Percentiles rank a stretch among this genome's conserved stretches.
Conservation (phyloP, 352 stramenopile genomes). For the Pythium dissotocum region DNA sequence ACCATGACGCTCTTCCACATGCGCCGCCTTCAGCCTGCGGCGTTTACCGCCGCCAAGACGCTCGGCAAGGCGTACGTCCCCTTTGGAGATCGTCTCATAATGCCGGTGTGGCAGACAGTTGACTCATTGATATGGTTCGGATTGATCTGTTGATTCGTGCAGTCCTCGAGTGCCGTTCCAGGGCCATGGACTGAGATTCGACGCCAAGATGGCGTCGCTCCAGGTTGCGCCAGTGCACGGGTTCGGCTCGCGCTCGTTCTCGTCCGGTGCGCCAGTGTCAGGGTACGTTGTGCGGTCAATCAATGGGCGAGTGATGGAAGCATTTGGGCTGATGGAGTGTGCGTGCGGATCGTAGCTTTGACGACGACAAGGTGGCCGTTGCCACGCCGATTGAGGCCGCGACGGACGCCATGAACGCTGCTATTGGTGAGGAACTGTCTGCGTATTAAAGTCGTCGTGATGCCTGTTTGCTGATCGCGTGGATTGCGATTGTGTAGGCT, state of each 20-base stretch:
- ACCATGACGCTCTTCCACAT: slow-evolving; percentile 65
- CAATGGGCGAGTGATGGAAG: slow-evolving; percentile 4
- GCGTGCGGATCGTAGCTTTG: slow-evolving; percentile 21
- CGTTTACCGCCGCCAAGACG: slow-evolving; percentile 30
- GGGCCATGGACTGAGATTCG: slow-evolving; percentile 39
- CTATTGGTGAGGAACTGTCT: slow-evolving; percentile 29
- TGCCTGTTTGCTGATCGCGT: slow-evolving; percentile 3
- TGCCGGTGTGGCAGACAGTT: neutral
- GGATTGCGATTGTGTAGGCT: slow-evolving; percentile 28
- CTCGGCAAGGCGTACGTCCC: slow-evolving; percentile 21
- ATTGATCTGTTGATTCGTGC: slow-evolving; percentile 3
- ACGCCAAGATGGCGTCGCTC: slow-evolving; percentile 43
- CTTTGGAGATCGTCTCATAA: neutral
- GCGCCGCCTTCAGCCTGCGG: slow-evolving; percentile 60
- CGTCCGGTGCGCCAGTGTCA: slow-evolving; percentile 42
- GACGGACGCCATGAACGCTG: slow-evolving; percentile 48
- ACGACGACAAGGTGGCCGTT: slow-evolving; percentile 46
- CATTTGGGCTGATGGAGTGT: neutral
- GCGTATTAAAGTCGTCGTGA: neutral
- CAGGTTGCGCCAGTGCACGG: slow-evolving; percentile 47
- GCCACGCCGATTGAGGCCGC: slow-evolving; percentile 42
- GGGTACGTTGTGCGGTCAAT: slow-evolving; percentile 31
- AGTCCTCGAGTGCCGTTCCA: slow-evolving; percentile 29
- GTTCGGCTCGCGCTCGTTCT: slow-evolving; percentile 62
- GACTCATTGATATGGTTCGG: neutral